Base-by-base conservation (phyloP, 1,284 basidiomycete genomes). In the Ustilago crameri region DNA sequence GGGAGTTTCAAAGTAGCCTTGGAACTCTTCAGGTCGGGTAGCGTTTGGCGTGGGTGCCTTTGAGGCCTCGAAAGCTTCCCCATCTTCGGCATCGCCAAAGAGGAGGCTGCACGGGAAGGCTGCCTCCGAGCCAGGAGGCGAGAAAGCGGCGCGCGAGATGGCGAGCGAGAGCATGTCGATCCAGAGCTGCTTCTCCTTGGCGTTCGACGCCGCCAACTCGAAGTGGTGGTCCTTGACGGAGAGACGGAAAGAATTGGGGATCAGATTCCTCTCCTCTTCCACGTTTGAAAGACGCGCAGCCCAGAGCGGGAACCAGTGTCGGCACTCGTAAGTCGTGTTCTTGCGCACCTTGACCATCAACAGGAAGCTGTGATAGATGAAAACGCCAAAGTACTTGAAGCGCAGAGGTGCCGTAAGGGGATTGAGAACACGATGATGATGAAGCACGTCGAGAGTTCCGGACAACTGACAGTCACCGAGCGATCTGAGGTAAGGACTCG, bases 331-430 rank as follows among this genome's bases (percentile, higher is more conserved):
- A 12, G 66, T 67, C 44, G 67, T 58, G 24, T 71, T 64, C 45
- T 81, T 82, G 54, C 78, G 75, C 23, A 81, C 79, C 60, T 82
- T 82, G 63, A 75, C 72, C 44, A 82, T 71, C 10, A 81, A 48
- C 17, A 83, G 18, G 56, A 76, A 82, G 53, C 70, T 68, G 27
- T 67, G 51, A 55, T 78, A 83, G 38, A 83, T 55, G 17, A 83
- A 71, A 47, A 78, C 58, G 42, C 79, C 80, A 32, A 74, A 74
- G 60, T 81, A 79, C 54, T 81, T 80, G 74, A 82, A 76, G 34
- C 79, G 78, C 44, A 83, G 66, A 20, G 81, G 81, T 3, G 63
- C 68, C 20, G 56, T 51, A n/a, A 83, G 70, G 15, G 81, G 80
- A 15, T 67, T 63, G 15, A 64, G 22, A 26, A 65, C 49, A 14